phyloP scores from a whole-genome alignment of 306 rosid genomes.

The Senna tora region DNA sequence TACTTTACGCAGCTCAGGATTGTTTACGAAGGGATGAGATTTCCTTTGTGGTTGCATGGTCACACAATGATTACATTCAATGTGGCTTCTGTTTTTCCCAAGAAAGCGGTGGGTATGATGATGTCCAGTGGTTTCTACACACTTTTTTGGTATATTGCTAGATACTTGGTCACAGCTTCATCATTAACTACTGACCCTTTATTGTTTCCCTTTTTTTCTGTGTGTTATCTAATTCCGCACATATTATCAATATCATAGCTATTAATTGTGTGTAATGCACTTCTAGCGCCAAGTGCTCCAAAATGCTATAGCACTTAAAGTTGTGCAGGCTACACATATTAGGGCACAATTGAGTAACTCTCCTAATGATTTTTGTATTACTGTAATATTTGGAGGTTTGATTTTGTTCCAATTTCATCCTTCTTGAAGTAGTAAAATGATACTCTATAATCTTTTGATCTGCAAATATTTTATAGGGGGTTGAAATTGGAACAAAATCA shows the following conservation, averaged over 20 bases:
- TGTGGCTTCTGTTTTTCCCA: slow-evolving; percentile 75
- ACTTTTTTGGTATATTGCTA: slow-evolving; percentile 11
- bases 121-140: slow-evolving; percentile 38
- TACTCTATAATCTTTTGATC: background rate
- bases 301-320: background rate
- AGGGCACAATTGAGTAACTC: background rate
- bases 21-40: slow-evolving; percentile 83
- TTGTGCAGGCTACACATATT: background rate
- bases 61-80: slow-evolving; percentile 69
- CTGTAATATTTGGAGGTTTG: no score
- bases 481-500: background rate
- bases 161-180: slow-evolving; percentile 4
- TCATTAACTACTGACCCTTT: slow-evolving; percentile 16
- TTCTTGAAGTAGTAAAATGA: background rate
- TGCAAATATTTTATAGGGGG: background rate
- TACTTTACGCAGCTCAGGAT: slow-evolving; percentile 68
- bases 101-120: slow-evolving; percentile 94
- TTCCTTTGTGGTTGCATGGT: slow-evolving; percentile 93
- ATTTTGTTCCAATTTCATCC: background rate
- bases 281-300: background rate
- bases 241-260: background rate
- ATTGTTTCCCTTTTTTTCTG: background rate
- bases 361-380: background rate
- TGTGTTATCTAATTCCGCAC: slow-evolving; percentile 22
- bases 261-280: background rate